Percentiles rank a stretch among this genome's conserved stretches.
Evolutionary conservation across 2,329 filamentous ascomycete species (phyloP).

Genomic region (Coniochaeta ligniaria): DNA sequence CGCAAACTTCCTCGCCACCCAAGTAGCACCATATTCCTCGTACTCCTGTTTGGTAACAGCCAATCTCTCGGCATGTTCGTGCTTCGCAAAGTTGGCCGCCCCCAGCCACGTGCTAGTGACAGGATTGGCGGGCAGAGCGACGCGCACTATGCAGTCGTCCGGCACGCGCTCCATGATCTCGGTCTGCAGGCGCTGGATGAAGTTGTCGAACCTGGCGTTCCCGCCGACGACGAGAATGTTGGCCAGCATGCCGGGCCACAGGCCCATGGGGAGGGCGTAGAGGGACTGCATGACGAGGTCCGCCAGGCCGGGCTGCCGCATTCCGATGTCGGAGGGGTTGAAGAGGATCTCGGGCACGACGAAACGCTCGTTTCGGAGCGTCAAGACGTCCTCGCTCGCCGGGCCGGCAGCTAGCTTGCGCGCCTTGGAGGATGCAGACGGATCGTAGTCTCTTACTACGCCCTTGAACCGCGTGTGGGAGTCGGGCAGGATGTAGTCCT

Average conservation of each 20-base stretch:
- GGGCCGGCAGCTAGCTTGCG: conserved; percentile 32
- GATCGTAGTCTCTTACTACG: conserved; percentile 70
- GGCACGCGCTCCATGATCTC: conserved; percentile 68
- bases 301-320: conserved; percentile 74
- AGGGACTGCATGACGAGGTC: conserved; percentile 79
- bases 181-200: conserved; percentile 69
- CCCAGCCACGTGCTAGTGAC: conserved; percentile 80
- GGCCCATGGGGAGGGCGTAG: conserved; percentile 64
- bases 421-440: conserved; percentile 48
- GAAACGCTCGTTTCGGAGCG: conserved; percentile 88
- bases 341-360: conserved; percentile 85
- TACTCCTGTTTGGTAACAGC: conserved; percentile 87
- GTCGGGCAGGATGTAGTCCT: conserved; percentile 91
- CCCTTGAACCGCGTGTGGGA: conserved; percentile 56
- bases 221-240: conserved; percentile 89
- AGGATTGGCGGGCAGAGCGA: conserved; percentile 63
- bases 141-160: conserved; percentile 70
- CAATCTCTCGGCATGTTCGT: conserved; percentile 58
- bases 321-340: conserved; percentile 75
- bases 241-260: conserved; percentile 77
- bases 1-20: conserved; percentile 67
- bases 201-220: conserved; percentile 71
- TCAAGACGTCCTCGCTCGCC: conserved; percentile 68
- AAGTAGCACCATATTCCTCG: conserved; percentile 71
- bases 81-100: conserved; percentile 67